Evolutionary conservation across 2,329 filamentous ascomycete genomes (phyloP).

Genomic region (Ophiosphaerella narmari): DNA sequence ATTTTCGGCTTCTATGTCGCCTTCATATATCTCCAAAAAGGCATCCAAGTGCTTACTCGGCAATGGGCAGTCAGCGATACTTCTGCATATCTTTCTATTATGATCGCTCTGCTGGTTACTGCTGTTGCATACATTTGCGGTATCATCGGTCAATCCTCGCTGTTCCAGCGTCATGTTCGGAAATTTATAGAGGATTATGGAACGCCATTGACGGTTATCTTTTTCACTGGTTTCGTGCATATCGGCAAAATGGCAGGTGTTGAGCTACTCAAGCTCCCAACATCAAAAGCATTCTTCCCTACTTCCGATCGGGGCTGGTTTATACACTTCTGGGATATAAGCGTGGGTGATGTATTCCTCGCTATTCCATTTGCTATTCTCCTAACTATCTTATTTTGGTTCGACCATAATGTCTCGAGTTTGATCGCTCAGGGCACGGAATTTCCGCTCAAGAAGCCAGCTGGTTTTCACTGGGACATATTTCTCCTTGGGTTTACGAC

Average conservation of each 20-base stretch:
- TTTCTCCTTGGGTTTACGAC: constrained; percentile 62
- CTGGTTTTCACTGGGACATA: constrained; percentile 66
- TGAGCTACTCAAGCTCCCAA: constrained; percentile 72
- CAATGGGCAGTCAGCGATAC: constrained; percentile 67
- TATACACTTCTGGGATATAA: constrained; percentile 79
- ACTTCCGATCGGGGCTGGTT: constrained; percentile 76
- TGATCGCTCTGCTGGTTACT: constrained; percentile 76
- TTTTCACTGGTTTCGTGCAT: constrained; percentile 89
- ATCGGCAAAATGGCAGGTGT: constrained; percentile 80
- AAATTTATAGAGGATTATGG: constrained; percentile 90
- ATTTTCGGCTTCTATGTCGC: constrained; percentile 95
- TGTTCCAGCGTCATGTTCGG: constrained; percentile 76
- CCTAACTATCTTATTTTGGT: constrained; percentile 84
- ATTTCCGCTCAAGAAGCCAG: constrained; percentile 62
- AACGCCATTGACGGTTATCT: constrained; percentile 68
- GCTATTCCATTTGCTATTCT: constrained; percentile 86
- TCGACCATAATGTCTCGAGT: constrained; percentile 75
- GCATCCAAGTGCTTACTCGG: constrained; percentile 79
- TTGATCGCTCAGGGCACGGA: constrained; percentile 61
- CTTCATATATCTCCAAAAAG: constrained; percentile 89
- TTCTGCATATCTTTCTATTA: constrained; percentile 77
- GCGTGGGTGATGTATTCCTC: constrained; percentile 74
- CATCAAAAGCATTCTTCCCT: constrained; percentile 76
- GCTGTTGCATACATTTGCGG: constrained; percentile 76
- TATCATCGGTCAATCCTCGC: constrained; percentile 68